A percentile compares a stretch with the other conserved stretches of the same genome.
These are phyloP conservation scores for Aspergillus calidoustus DNA, from an alignment of 2,329 filamentous ascomycete genomes.

Conservation along the genomic window DNA sequence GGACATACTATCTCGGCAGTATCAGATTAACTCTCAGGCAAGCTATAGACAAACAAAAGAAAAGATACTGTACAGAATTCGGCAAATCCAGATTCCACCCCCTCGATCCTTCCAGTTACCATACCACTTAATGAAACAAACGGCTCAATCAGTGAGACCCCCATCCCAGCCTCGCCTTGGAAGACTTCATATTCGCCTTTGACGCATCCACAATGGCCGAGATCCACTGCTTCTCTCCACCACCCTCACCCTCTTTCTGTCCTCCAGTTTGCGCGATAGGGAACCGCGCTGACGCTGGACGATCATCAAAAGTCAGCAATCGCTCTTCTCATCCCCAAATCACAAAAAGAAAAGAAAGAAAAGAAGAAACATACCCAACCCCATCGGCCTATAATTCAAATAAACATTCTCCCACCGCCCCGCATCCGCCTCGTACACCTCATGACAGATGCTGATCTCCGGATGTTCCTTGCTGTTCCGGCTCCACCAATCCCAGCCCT, in stretches of 20 bases:
- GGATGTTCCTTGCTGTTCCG: conserved; percentile 6
- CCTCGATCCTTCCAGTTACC: too few relatives aligned
- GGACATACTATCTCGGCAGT: too few relatives aligned
- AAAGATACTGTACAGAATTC: too few relatives aligned
- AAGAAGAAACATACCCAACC: not conserved
- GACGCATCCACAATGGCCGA: conserved; percentile 7
- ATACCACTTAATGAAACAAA: too few relatives aligned
- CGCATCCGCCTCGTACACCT: conserved; percentile 8
- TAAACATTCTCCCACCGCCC: conserved; percentile 11
- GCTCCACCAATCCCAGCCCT: conserved; percentile 14
- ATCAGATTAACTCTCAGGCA: too few relatives aligned
- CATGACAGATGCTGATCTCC: conserved; percentile 13
- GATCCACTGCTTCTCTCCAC: conserved; percentile 3
- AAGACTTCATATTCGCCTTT: conserved; percentile 5
- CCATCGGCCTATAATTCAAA: conserved; percentile 8
- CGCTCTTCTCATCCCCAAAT: too few relatives aligned
- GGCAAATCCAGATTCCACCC: too few relatives aligned
- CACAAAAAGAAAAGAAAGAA: not conserved
- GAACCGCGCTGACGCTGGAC: conserved; percentile 1
- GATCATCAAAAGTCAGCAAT: not conserved
- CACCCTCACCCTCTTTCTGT: not conserved
- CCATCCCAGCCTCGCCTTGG: conserved; percentile 3
- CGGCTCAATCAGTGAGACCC: not conserved
- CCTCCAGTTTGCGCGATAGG: not conserved
- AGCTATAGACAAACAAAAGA: too few relatives aligned